Conservation (phyloP, 1,139 yeast species). For the Candida sanyaensis region DNA sequence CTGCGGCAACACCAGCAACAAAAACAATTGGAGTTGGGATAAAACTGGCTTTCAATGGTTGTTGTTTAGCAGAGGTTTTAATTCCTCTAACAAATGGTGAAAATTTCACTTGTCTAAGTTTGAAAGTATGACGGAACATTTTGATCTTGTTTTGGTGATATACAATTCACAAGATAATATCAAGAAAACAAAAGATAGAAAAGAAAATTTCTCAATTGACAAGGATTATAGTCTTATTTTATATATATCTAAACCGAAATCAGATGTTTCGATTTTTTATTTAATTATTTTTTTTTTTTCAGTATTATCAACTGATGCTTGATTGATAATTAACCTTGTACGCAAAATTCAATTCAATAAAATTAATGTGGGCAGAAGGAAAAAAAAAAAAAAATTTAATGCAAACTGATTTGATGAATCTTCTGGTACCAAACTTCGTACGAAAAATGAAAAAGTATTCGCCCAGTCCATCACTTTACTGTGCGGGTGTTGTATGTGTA, state of each 20-base stretch:
- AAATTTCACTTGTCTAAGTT: background rate
- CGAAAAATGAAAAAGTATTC: background rate
- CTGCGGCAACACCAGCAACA: conserved; percentile 28
- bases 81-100: conserved; percentile 1
- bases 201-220: background rate
- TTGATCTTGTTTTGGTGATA: background rate
- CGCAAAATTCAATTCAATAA: no score
- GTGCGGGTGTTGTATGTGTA: background rate
- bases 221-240: background rate
- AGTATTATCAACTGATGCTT: background rate
- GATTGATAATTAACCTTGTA: no score
- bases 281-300: background rate
- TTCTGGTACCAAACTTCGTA: background rate
- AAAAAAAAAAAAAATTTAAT: background rate
- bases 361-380: no score
- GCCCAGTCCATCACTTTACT: background rate
- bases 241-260: background rate
- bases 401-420: conserved; percentile 1
- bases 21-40: conserved; percentile 29
- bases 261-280: background rate
- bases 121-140: background rate
- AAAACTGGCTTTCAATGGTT: conserved; percentile 22
- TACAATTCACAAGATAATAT: no score
- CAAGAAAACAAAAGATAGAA: background rate
- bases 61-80: background rate